Evolutionary conservation across 2,329 filamentous ascomycete species (phyloP).

Genomic region (Seiridium unicorne): DNA sequence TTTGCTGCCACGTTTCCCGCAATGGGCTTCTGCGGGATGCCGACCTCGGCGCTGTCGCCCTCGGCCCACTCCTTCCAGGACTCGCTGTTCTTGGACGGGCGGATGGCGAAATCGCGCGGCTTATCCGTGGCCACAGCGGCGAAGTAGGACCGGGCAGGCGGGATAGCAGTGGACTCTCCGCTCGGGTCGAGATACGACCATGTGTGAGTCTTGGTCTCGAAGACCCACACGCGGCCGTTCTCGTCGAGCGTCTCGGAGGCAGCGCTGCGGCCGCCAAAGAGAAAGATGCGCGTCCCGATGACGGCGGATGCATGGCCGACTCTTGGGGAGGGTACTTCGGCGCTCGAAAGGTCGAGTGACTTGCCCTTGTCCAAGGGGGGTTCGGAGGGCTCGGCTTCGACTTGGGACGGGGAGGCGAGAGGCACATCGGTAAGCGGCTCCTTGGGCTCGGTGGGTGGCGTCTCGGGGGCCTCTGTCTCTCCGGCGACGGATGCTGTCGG

Average conservation of each 20-base stretch:
- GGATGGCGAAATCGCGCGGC: conserved; percentile 47
- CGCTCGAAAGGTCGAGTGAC: conserved; percentile 34
- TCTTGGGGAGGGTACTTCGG: conserved; percentile 61
- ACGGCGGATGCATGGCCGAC: conserved; percentile 72
- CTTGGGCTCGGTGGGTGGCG: conserved; percentile 57
- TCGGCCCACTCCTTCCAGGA: conserved; percentile 57
- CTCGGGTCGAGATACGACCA: conserved; percentile 67
- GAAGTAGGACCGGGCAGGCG: conserved; percentile 71
- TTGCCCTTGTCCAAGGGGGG: conserved; percentile 31
- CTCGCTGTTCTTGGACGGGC: conserved; percentile 32
- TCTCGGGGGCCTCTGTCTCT: conserved; percentile 48
- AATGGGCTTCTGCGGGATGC: conserved; percentile 59
- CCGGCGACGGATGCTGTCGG: conserved; percentile 15
- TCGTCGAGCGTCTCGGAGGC: conserved; percentile 74
- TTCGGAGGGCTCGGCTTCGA: conserved; percentile 13
- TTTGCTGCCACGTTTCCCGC: conserved; percentile 55
- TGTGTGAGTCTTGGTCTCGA: conserved; percentile 59
- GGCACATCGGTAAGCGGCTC: conserved; percentile 40
- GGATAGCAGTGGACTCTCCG: conserved; percentile 42
- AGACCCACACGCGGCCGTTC: conserved; percentile 72
- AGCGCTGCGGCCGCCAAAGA: conserved; percentile 79
- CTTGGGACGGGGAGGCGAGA: conserved; percentile 27
- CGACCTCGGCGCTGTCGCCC: conserved; percentile 51
- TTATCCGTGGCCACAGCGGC: conserved; percentile 55
- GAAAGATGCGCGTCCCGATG: conserved; percentile 69